Evolutionary conservation across 2,329 filamentous ascomycete species (phyloP).

Genomic region (Cytospora mali): DNA sequence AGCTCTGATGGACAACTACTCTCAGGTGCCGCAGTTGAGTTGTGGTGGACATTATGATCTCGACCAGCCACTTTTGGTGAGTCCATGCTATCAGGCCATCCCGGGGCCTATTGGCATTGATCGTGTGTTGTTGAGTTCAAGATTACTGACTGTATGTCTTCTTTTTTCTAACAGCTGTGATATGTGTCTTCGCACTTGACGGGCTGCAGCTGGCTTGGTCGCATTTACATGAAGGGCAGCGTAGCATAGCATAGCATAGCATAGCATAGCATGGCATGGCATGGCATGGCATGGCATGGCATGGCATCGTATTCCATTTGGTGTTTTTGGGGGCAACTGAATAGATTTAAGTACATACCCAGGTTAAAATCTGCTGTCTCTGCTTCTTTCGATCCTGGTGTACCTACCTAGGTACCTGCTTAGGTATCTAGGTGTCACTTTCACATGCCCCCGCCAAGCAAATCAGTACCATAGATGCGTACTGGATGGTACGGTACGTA

Average conservation of each 20-base stretch:
- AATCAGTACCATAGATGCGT: too few relatives aligned
- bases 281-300: too few relatives aligned
- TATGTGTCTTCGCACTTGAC: not conserved
- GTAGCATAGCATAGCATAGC: conserved; percentile 5
- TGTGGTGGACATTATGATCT: conserved; percentile 37
- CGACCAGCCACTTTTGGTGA: conserved; percentile 31
- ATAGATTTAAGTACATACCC: too few relatives aligned
- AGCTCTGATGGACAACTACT: conserved; percentile 32
- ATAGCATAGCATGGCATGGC: not conserved
- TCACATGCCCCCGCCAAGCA: not conserved
- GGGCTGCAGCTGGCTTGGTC: not conserved
- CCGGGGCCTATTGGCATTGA: too few relatives aligned
- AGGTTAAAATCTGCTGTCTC: too few relatives aligned
- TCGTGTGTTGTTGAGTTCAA: not conserved
- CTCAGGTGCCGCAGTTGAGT: conserved; percentile 36
- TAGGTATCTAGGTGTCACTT: too few relatives aligned
- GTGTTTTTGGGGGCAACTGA: too few relatives aligned
- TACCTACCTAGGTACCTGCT: too few relatives aligned
- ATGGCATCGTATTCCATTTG: not conserved
- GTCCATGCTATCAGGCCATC: conserved; percentile 2
- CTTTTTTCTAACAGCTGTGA: conserved; percentile 19
- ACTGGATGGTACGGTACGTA: not conserved
- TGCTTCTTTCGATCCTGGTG: not conserved
- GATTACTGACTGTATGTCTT: conserved; percentile 8
- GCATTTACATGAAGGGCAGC: not conserved